These are phyloP conservation scores for Aspergillus biplanus DNA, from an alignment of 495 filamentous ascomycete genomes.

Conservation along the genomic window DNA sequence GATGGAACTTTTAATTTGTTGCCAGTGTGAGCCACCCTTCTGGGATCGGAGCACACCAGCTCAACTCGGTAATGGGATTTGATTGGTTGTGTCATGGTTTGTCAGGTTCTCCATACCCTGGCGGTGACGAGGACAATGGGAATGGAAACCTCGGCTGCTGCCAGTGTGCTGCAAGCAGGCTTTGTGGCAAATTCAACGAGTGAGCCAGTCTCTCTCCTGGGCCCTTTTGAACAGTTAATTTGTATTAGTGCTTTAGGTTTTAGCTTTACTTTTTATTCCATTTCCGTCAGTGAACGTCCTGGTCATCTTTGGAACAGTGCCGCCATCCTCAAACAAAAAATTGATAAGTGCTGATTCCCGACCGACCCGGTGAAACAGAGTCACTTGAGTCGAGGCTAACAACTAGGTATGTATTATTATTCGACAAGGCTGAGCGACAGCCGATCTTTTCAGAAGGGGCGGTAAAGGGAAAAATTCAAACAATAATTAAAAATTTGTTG, in stretches of 20 bases:
- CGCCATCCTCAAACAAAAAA: no score
- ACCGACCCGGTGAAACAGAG: no score
- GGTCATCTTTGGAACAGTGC: no score
- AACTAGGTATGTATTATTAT: no score
- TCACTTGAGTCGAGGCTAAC: background rate
- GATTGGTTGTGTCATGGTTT: background rate
- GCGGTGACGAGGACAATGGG: slow-evolving; percentile 18
- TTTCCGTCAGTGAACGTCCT: no score
- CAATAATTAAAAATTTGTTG: background rate
- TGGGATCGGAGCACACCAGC: background rate
- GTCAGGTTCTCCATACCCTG: slow-evolving; percentile 1
- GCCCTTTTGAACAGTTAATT: no score
- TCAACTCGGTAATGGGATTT: background rate
- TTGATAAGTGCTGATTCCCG: no score
- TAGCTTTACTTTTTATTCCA: no score
- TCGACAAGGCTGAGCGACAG: no score
- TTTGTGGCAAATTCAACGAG: background rate
- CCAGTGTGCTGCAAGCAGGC: slow-evolving; percentile 12
- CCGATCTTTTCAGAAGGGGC: no score
- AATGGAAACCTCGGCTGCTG: slow-evolving; percentile 12
- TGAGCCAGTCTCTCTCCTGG: no score
- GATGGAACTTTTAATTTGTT: background rate
- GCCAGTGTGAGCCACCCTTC: background rate
- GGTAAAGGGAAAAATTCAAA: background rate
- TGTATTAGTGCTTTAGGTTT: no score